Percentiles rank a stretch among this genome's conserved stretches.
phyloP scores from a whole-genome alignment of 176 grass and related monocot genomes.

The Aegilops tauschii region DNA sequence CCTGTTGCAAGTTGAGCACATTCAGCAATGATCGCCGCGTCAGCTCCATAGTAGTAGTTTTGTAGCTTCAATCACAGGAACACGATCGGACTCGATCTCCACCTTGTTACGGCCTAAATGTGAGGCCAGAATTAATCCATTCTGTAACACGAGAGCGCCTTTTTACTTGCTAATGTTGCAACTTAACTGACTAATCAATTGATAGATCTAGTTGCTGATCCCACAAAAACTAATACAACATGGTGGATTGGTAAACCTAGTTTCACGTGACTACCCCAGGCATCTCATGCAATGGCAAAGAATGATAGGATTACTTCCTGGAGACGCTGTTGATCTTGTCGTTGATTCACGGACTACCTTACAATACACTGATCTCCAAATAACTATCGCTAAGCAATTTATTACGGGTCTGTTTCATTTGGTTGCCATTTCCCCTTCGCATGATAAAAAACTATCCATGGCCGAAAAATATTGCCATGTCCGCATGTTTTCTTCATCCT shows the following conservation, averaged over 20 bases:
- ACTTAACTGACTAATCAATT: slow-evolving; percentile 10
- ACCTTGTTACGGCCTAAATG: no score
- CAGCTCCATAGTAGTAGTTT: no score
- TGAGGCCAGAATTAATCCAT: no score
- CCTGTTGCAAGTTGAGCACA: no score
- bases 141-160: no score
- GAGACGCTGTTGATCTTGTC: not conserved
- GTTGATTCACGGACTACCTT: not conserved
- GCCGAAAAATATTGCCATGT: slow-evolving; percentile 68
- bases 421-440: slow-evolving; percentile 52
- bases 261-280: slow-evolving; percentile 2
- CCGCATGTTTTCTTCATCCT: slow-evolving; percentile 60
- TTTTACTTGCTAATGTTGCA: no score
- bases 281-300: not conserved
- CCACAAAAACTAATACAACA: not conserved
- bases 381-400: slow-evolving; percentile 26
- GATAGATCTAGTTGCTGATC: slow-evolving; percentile 28
- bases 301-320: not conserved
- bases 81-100: no score
- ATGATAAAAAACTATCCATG: slow-evolving; percentile 66
- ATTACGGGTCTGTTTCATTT: slow-evolving; percentile 35
- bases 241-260: not conserved
- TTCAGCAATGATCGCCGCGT: no score
- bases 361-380: not conserved
- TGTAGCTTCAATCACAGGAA: no score